A percentile compares a stretch with the other conserved stretches of the same genome.
phyloP scores from a whole-genome alignment of 768 basidiomycete genomes.

The Rhizopogon sp. region DNA sequence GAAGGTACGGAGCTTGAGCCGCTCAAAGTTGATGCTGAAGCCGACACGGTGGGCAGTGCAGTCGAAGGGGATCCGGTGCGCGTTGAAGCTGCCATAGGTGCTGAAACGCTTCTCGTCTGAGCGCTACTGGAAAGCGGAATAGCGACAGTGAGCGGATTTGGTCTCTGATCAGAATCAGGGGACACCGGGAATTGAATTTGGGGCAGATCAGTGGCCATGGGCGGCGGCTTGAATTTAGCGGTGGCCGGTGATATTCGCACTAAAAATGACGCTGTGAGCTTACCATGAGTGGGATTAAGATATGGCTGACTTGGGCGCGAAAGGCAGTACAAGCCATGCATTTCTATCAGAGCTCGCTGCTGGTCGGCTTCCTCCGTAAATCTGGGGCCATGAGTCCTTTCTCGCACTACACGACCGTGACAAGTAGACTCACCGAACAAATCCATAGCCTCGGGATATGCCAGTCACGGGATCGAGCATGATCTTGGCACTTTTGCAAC shows the following conservation, averaged over 20 bases:
- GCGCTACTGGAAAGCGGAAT: constrained; percentile 41
- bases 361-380: constrained; percentile 89
- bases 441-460: constrained; percentile 87
- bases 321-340: constrained; percentile 87
- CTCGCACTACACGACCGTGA: neutral
- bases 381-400: constrained; percentile 28
- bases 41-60: constrained; percentile 30
- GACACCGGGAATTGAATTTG: constrained; percentile 39
- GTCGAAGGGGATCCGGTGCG: constrained; percentile 18
- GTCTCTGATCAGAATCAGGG: constrained; percentile 25
- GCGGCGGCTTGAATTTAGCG: constrained; percentile 75
- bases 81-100: constrained; percentile 51
- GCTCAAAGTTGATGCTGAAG: constrained; percentile 44
- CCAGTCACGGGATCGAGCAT: constrained; percentile 91
- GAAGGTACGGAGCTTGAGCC: constrained; percentile 49
- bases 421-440: constrained; percentile 62
- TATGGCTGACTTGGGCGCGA: constrained; percentile 74
- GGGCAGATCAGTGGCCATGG: constrained; percentile 38
- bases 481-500: constrained; percentile 94
- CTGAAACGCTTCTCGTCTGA: constrained; percentile 63
- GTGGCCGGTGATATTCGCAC: constrained; percentile 92
- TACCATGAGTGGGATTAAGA: neutral
- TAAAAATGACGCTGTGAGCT: constrained; percentile 33
- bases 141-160: constrained; percentile 40
- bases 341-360: constrained; percentile 84